Evolutionary conservation across 805 yeast genomes (phyloP).

Genomic region (Sporopachydermia lactativora): DNA sequence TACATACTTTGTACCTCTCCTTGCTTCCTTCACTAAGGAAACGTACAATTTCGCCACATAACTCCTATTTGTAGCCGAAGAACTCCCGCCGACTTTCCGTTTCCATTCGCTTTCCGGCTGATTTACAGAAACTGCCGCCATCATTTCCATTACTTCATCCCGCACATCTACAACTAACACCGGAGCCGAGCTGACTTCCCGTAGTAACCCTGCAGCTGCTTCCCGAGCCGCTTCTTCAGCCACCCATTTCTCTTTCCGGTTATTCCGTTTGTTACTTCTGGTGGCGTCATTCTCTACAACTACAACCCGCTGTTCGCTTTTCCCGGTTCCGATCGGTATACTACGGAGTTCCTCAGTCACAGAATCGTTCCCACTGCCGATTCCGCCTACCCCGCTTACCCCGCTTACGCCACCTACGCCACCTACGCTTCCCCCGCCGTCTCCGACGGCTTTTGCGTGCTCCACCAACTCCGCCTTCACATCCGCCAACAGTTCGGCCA

Average conservation of each 20-base stretch:
- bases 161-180: slow-evolving; percentile 63
- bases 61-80: slow-evolving; percentile 69
- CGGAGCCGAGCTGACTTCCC: slow-evolving; percentile 49
- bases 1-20: slow-evolving; percentile 62
- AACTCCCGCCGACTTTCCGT: slow-evolving; percentile 69
- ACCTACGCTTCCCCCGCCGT: slow-evolving; percentile 18
- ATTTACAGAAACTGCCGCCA: slow-evolving; percentile 57
- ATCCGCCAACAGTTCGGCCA: slow-evolving; percentile 45
- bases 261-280: slow-evolving; percentile 59
- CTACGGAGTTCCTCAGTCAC: slow-evolving; percentile 3
- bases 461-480: slow-evolving; percentile 23
- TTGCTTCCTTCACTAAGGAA: slow-evolving; percentile 55
- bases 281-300: slow-evolving; percentile 73
- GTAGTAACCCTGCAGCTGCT: slow-evolving; percentile 40
- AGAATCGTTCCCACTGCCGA: slow-evolving; percentile 8
- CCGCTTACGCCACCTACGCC: slow-evolving; percentile 18
- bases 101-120: slow-evolving; percentile 59
- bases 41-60: slow-evolving; percentile 64
- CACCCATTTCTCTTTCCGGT: slow-evolving; percentile 64
- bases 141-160: slow-evolving; percentile 78
- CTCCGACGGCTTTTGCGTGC: slow-evolving; percentile 16
- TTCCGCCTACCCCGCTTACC: slow-evolving; percentile 13
- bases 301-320: slow-evolving; percentile 37
- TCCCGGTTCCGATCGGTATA: background rate
- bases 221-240: slow-evolving; percentile 58